Percentiles rank a stretch among this genome's conserved stretches.
These are phyloP conservation scores for Penicillium verrucosum DNA, from an alignment of 2,329 filamentous ascomycete genomes.

Conservation along the genomic window DNA sequence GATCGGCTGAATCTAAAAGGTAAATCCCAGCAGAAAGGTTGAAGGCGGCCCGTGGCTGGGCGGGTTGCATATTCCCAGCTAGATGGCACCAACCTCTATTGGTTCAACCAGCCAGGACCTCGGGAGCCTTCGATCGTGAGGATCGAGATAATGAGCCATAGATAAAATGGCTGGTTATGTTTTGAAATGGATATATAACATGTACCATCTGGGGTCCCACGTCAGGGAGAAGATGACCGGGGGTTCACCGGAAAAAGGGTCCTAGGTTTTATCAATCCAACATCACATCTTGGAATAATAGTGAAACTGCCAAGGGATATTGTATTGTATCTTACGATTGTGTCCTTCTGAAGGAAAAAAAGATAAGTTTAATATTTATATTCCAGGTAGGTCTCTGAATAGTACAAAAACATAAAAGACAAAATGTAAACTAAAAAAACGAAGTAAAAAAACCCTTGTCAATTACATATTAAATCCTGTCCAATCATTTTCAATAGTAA, in stretches of 20 bases:
- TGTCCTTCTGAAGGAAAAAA: not conserved
- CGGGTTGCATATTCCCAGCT: conserved; percentile 27
- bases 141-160: not conserved
- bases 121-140: not conserved
- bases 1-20: not conserved
- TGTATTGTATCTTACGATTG: not conserved
- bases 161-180: not conserved
- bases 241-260: not conserved
- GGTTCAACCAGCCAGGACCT: conserved; percentile 11
- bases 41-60: conserved; percentile 18
- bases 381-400: not conserved
- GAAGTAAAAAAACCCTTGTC: not conserved
- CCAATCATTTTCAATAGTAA: not conserved
- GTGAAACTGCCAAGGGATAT: not conserved
- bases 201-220: not conserved
- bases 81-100: conserved; percentile 29
- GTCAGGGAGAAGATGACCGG: not conserved
- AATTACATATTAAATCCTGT: not conserved
- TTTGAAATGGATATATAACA: not conserved
- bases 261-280: not conserved
- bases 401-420: not conserved
- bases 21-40: conserved; percentile 16
- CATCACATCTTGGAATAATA: not conserved
- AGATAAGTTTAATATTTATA: not conserved
- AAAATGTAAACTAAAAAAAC: not conserved